phyloP scores from a whole-genome alignment of 108 stramenopile species.

The Asterionellopsis glacialis region DNA sequence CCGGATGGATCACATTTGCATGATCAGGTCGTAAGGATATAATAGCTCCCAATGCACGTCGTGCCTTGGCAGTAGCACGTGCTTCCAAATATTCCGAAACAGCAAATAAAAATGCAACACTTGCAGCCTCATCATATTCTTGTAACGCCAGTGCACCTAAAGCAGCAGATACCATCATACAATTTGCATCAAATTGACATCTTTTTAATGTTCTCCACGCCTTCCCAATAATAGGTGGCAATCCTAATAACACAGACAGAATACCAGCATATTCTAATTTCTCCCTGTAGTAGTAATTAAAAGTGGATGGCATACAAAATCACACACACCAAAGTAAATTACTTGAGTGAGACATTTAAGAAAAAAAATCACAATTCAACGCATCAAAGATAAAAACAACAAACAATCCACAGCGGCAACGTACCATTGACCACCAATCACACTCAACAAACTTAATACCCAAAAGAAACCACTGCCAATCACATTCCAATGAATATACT shows the following conservation, averaged over 20 bases:
- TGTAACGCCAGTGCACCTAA: constrained; percentile 70
- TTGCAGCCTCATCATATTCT: constrained; percentile 84
- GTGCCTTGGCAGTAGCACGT: constrained; percentile 64
- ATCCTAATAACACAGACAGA: constrained; percentile 65
- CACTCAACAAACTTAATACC: constrained; percentile 55
- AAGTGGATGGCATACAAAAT: background rate
- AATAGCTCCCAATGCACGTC: constrained; percentile 66
- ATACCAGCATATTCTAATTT: constrained; percentile 70
- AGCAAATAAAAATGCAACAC: constrained; percentile 81
- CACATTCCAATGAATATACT: constrained; percentile 22
- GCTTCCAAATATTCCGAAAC: constrained; percentile 79
- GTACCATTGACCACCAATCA: constrained; percentile 24
- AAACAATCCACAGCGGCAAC: no score
- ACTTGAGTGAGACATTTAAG: no score
- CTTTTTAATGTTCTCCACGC: constrained; percentile 65
- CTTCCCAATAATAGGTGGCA: constrained; percentile 71
- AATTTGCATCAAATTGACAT: constrained; percentile 80
- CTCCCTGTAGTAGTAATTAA: constrained; percentile 13
- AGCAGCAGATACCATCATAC: constrained; percentile 88
- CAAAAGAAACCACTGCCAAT: constrained; percentile 73
- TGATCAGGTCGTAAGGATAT: constrained; percentile 73
- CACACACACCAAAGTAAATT: no score
- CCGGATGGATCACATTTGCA: constrained; percentile 70
- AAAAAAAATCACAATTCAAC: background rate
- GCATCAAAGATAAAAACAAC: background rate